phyloP scores from a whole-genome alignment of 192 early-diverging fungal species.

The Thoreauomyces humboldtii region DNA sequence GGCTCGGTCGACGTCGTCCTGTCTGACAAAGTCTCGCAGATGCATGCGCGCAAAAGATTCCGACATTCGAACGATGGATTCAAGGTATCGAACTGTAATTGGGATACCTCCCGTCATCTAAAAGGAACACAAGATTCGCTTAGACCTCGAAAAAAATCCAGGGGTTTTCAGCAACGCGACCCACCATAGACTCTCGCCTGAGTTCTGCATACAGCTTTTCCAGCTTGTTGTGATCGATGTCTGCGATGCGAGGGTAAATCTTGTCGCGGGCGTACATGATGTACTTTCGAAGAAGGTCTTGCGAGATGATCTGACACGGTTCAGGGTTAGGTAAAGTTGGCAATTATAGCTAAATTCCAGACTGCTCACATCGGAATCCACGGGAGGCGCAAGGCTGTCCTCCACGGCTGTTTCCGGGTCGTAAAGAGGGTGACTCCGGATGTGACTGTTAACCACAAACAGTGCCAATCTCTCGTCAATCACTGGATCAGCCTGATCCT shows the following conservation, averaged over 20 bases:
- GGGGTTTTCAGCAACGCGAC: neutral
- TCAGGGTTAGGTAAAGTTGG: too few relatives aligned
- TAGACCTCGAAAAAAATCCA: neutral
- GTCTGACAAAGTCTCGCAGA: constrained; percentile 82
- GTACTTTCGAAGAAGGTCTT: constrained; percentile 76
- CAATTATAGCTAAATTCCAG: neutral
- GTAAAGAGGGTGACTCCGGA: constrained; percentile 80
- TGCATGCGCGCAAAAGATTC: constrained; percentile 96
- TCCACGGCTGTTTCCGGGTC: constrained; percentile 39
- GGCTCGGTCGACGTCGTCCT: constrained; percentile 91
- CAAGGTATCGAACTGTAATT: constrained; percentile 84
- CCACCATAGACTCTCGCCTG: constrained; percentile 75
- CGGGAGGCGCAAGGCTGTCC: constrained; percentile 29
- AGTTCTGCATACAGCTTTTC: constrained; percentile 88
- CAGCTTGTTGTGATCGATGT: constrained; percentile 87
- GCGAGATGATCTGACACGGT: constrained; percentile 73
- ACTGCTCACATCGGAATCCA: constrained; percentile 60
- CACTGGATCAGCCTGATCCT: constrained; percentile 89
- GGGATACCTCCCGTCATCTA: constrained; percentile 63
- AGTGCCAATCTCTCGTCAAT: constrained; percentile 85
- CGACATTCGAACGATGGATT: constrained; percentile 77
- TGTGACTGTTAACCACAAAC: constrained; percentile 93
- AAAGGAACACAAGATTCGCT: neutral
- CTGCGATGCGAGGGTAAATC: constrained; percentile 72
- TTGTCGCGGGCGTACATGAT: constrained; percentile 83